Evolutionary conservation across 1,284 basidiomycete species (phyloP), one percentile per base, ranked within the genome.

Genomic region (Gymnopus androsaceus): DNA sequence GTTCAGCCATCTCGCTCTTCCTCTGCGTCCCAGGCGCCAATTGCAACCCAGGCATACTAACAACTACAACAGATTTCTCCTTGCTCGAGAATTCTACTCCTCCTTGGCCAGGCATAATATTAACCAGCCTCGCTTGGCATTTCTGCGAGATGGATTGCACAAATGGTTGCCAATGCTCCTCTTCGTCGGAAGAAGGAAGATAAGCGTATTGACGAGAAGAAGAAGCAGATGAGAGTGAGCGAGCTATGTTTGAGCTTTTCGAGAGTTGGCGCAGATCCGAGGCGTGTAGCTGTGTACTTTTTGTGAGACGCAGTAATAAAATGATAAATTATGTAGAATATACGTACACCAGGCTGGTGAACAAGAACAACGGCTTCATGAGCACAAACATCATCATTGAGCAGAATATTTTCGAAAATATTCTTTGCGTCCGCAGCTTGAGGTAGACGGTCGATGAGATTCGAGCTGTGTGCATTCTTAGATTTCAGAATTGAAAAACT

Each of bases 321-420:
- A 45, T 9, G 44, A 48, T 34, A 25, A 41, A n/a, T n/a, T n/a
- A n/a, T n/a, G 3, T 42, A 37, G 28, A n/a, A 30, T 48, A 28
- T 4, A 73, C 81, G 61, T 68, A 90, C 88, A 30, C 86, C 86
- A 25, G 83, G 80, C 55, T 90, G 88, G 61, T 87, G 78, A 42
- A 89, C 72, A 5, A 90, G 64, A 15, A 90, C 72, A 21, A 91
- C 66, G 37, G 83, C 83, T 65, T 89, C 84, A 60, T 84, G 79
- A 12, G 73, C 70, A 64, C 89, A 91, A 12, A 86, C 58, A 55
- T 78, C 75, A 1, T 75, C 75, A 36, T 71, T 68, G 11, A 67
- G 65, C 11, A 86, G 60, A 25, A 89, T 72, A 27, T 67, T 68
- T 57, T 77, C 67, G n/a, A 83, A 63, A 9, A 80, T 66, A 51